A percentile compares a stretch with the other conserved stretches of the same genome.
Evolutionary conservation across 805 yeast genomes (phyloP).

Genomic region (Yarrowia sp.): DNA sequence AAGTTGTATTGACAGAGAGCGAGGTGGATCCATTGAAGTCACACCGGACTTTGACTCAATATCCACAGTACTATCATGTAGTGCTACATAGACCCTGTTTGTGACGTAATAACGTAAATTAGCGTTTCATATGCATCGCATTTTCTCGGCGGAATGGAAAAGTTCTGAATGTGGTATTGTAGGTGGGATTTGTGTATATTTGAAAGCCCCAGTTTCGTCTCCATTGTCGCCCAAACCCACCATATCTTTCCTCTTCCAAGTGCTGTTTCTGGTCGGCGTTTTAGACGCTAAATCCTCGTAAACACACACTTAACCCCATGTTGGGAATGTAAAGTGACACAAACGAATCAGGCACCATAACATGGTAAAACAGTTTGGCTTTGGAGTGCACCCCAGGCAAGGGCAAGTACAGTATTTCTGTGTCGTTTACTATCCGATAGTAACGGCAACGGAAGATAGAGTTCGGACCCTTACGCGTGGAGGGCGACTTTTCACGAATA

Average conservation of each 20-base stretch:
- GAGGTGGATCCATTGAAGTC: no score
- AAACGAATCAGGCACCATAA: neutral
- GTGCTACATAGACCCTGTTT: no score
- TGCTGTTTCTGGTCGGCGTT: neutral
- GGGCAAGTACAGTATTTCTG: neutral
- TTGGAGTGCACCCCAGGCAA: neutral
- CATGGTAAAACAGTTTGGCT: neutral
- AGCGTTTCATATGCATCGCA: conserved; percentile 21
- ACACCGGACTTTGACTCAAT: no score
- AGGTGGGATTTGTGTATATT: no score
- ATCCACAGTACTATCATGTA: no score
- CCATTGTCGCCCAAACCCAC: no score
- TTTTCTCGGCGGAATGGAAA: conserved; percentile 18
- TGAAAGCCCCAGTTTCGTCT: no score
- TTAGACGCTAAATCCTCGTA: neutral
- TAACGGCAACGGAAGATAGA: neutral
- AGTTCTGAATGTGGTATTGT: neutral
- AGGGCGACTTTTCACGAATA: neutral
- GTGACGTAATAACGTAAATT: neutral
- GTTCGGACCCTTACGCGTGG: conserved; percentile 30
- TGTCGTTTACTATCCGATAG: neutral
- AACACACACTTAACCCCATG: neutral
- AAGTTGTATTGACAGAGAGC: neutral
- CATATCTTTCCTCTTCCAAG: neutral
- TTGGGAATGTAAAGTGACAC: neutral